Evolutionary conservation across 2,329 filamentous ascomycete genomes (phyloP).

Genomic region (Calonectria pseudoreteaudii): DNA sequence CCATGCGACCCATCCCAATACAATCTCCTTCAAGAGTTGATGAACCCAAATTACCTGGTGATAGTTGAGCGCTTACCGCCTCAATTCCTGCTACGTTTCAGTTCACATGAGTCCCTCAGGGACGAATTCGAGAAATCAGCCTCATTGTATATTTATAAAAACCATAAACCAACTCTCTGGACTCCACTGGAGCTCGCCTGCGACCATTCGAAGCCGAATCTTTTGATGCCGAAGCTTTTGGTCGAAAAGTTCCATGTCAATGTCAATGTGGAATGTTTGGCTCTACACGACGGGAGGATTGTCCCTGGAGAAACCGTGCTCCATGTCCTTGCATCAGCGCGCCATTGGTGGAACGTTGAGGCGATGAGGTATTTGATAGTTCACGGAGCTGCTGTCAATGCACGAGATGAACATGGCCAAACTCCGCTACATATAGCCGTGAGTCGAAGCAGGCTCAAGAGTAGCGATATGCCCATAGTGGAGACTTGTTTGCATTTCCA

Average conservation of each 20-base stretch:
- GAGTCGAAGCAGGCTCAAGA: not conserved
- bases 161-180: not conserved
- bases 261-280: slow-evolving; percentile 18
- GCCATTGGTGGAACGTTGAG: slow-evolving; percentile 32
- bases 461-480: not conserved
- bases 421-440: slow-evolving; percentile 35
- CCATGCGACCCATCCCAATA: not conserved
- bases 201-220: slow-evolving; percentile 12
- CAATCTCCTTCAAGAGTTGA: slow-evolving; percentile 2
- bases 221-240: slow-evolving; percentile 27
- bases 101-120: slow-evolving; percentile 5
- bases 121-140: not conserved
- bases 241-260: slow-evolving; percentile 30
- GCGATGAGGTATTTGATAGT: slow-evolving; percentile 29
- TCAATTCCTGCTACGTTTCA: slow-evolving; percentile 15
- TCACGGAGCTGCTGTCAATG: slow-evolving; percentile 27
- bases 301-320: slow-evolving; percentile 27
- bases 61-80: slow-evolving; percentile 10
- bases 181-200: slow-evolving; percentile 27
- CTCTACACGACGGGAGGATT: not conserved
- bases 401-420: not conserved
- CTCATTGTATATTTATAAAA: accelerated
- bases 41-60: slow-evolving; percentile 14
- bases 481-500: not conserved
- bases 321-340: slow-evolving; percentile 30